A percentile compares a stretch with the other conserved stretches of the same genome.
Conservation (phyloP, 2,329 filamentous ascomycete species). For the Cytospora leucostoma region DNA sequence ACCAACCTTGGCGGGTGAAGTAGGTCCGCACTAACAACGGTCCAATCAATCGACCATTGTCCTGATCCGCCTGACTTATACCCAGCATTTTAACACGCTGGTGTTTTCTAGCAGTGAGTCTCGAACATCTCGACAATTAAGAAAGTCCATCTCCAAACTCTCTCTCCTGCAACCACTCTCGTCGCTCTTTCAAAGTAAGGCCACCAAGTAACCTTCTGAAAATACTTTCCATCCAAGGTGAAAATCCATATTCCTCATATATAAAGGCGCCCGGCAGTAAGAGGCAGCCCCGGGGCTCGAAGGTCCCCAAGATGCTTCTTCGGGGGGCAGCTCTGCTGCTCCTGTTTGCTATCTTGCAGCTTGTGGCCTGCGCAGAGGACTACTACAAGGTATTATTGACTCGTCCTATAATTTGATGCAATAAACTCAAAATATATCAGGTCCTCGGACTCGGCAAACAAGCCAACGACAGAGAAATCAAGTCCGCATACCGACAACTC, state of each 20-base stretch:
- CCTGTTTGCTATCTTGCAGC: conserved; percentile 55
- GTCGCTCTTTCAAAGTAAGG: conserved; percentile 27
- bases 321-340: conserved; percentile 51
- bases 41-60: conserved; percentile 4
- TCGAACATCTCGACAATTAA: conserved; percentile 21
- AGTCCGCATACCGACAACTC: conserved; percentile 86
- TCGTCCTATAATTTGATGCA: neutral
- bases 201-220: too few species aligned
- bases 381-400: conserved; percentile 66
- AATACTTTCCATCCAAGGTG: too few species aligned
- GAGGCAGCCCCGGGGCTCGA: neutral
- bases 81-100: conserved; percentile 32
- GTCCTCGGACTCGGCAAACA: conserved; percentile 77
- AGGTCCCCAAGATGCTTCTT: conserved; percentile 52
- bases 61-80: conserved; percentile 20
- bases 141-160: conserved; percentile 16
- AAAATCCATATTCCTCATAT: neutral
- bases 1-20: neutral
- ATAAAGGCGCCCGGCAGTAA: neutral
- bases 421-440: conserved; percentile 43
- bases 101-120: conserved; percentile 28
- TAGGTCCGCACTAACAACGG: neutral
- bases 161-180: conserved; percentile 7
- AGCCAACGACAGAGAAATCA: conserved; percentile 85
- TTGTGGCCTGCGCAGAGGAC: conserved; percentile 65